phyloP scores from a whole-genome alignment of 176 grass and related monocot species.

The Hordeum vulgare region MorexV3_pseudomolecules_assembly NC_058522.1:25246209-25246708 shows the following conservation, averaged over 20 bases:
- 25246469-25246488: neutral
- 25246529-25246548: neutral
- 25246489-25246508: neutral
- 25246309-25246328: neutral
- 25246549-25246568: neutral
- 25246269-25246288: neutral
- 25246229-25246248: conserved; percentile 89
- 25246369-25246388: conserved; percentile 93
- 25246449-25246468: conserved; percentile 89
- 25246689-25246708: neutral
- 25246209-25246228: conserved; percentile 90
- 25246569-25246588: neutral
- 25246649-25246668: neutral
- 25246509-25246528: neutral
- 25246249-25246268: conserved; percentile 37
- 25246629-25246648: neutral
- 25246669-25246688: neutral
- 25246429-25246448: conserved; percentile 86
- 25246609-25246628: neutral
- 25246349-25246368: conserved; percentile 64
- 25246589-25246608: neutral
- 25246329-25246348: neutral
- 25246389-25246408: conserved; percentile 81
- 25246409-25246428: conserved; percentile 90
- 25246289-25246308: neutral